These are phyloP conservation scores for Schizosaccharomyces cryophilus DNA, from an alignment of 805 yeast species.

Conservation along the genomic window DNA sequence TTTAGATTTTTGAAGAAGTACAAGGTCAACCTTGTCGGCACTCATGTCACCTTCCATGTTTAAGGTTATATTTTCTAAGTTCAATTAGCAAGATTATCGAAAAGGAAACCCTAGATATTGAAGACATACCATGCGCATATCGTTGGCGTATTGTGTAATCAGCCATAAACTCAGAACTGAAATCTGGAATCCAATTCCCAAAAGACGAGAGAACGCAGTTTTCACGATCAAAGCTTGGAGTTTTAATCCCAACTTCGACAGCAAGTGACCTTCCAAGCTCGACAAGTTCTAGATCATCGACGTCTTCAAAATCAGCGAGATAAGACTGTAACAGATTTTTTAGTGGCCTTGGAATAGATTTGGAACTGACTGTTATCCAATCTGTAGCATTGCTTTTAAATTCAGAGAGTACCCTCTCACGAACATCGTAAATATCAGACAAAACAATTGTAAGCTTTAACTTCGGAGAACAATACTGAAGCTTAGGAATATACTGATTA, in stretches of 20 bases:
- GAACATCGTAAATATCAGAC: constrained; percentile 56
- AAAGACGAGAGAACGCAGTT: constrained; percentile 21
- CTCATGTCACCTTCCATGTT: neutral
- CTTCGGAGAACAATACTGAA: constrained; percentile 27
- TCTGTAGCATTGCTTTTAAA: constrained; percentile 32
- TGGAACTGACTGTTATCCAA: constrained; percentile 42
- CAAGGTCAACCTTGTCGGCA: neutral
- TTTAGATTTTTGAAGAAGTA: neutral
- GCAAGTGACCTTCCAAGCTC: constrained; percentile 80
- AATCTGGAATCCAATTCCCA: constrained; percentile 19
- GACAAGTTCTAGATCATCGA: constrained; percentile 20
- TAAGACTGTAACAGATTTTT: constrained; percentile 61
- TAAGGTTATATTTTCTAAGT: neutral
- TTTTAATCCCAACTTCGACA: constrained; percentile 57
- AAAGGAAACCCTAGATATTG: too few relatives aligned
- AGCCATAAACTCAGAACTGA: constrained; percentile 48
- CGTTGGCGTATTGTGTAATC: constrained; percentile 45
- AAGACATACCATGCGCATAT: constrained; percentile 2
- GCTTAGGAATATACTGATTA: constrained; percentile 66
- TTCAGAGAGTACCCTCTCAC: constrained; percentile 37
- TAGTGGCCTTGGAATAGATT: constrained; percentile 42
- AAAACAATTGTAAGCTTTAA: constrained; percentile 27
- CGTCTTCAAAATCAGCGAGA: constrained; percentile 24
- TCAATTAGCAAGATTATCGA: too few relatives aligned
- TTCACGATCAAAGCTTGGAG: constrained; percentile 44